These are phyloP conservation scores for Hygrophila difformis DNA, from an alignment of 257 asterid genomes.

Conservation along the genomic window DNA sequence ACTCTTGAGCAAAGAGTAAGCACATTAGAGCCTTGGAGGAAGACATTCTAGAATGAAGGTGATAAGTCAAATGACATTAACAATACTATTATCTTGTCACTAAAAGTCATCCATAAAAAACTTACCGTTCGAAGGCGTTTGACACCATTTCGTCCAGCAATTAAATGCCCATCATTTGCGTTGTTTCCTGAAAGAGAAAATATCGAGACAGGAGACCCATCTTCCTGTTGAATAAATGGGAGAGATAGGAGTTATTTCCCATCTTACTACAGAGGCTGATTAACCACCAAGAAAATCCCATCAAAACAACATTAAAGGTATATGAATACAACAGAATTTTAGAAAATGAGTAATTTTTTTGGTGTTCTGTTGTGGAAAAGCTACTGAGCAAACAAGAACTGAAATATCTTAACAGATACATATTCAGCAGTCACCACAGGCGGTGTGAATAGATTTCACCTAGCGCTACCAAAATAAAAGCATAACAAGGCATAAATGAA, in stretches of 20 bases:
- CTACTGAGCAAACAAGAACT: too few species aligned
- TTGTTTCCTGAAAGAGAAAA: conserved; percentile 89
- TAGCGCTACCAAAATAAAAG: too few species aligned
- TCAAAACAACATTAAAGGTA: conserved; percentile 1
- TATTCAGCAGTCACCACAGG: too few species aligned
- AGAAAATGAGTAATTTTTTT: too few species aligned
- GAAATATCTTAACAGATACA: too few species aligned
- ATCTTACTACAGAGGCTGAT: too few species aligned
- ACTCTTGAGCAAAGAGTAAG: too few species aligned
- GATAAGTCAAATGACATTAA: neutral
- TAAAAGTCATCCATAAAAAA: conserved; percentile 13
- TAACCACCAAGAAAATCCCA: conserved; percentile 9
- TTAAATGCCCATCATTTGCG: conserved; percentile 79
- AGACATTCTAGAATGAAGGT: conserved; percentile 4
- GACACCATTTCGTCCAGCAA: conserved; percentile 98
- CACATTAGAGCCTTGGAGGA: too few species aligned
- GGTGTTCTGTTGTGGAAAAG: too few species aligned
- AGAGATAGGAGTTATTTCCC: neutral
- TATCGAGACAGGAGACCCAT: conserved; percentile 91
- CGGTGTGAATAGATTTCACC: too few species aligned
- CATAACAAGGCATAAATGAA: too few species aligned
- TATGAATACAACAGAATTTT: too few species aligned
- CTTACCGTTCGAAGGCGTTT: conserved; percentile 96
- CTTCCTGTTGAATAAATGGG: conserved; percentile 50
- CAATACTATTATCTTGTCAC: conserved; percentile 11